Percentiles rank a stretch among this genome's conserved stretches.
Conservation (phyloP, 306 rosid genomes). For the Ziziphus jujuba region DNA sequence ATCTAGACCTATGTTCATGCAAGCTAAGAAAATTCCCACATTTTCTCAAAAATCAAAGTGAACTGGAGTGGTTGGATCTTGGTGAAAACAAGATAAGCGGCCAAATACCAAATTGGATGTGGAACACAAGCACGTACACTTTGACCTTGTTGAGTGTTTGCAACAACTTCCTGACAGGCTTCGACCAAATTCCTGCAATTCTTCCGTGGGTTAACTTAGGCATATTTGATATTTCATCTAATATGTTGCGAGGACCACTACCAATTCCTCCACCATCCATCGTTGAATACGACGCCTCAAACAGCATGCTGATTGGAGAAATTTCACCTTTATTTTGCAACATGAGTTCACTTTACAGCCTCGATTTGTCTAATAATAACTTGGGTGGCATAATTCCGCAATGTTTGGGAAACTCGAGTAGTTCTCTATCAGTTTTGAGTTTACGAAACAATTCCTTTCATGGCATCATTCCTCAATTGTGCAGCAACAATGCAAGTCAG, state of each 20-base stretch:
- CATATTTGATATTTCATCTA: neutral
- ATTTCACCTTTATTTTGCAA: too few relatives aligned
- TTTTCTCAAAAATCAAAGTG: neutral
- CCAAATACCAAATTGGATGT: neutral
- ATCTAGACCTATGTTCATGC: neutral
- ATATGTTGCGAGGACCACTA: neutral
- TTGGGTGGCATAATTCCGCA: too few relatives aligned
- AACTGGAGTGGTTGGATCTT: neutral
- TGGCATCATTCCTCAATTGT: too few relatives aligned
- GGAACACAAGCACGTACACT: neutral
- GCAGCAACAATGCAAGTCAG: neutral
- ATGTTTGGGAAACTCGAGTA: slow-evolving; percentile 19
- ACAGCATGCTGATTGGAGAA: neutral
- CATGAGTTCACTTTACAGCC: too few relatives aligned
- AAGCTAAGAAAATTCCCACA: neutral
- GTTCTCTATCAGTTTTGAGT: neutral
- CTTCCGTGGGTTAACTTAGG: neutral
- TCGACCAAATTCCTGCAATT: neutral
- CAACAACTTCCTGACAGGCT: neutral
- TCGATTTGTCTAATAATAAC: too few relatives aligned
- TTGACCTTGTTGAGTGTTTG: neutral
- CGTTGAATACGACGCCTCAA: accelerated
- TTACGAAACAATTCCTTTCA: slow-evolving; percentile 5
- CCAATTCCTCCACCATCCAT: neutral
- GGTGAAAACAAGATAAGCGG: neutral